These are phyloP conservation scores for Cryptosporidium felis DNA, from an alignment of 169 alveolate species.

Conservation along the genomic window DNA sequence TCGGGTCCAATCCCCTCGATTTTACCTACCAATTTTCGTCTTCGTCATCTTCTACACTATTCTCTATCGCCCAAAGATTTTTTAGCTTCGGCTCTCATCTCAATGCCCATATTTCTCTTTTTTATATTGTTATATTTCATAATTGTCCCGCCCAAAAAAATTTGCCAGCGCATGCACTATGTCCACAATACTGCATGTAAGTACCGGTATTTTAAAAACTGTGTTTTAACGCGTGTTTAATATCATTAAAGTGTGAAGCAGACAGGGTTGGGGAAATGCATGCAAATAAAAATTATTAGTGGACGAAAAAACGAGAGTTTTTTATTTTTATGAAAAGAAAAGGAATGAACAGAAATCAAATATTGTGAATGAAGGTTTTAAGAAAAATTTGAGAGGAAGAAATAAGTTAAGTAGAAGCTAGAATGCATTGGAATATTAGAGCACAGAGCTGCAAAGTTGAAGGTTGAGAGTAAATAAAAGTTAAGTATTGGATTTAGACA, in stretches of 20 bases:
- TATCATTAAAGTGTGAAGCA: no score
- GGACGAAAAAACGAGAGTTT: constrained; percentile 43
- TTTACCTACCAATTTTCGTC: not conserved
- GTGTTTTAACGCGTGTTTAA: constrained; percentile 17
- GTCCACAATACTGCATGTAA: constrained; percentile 51
- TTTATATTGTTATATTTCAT: not conserved
- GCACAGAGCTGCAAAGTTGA: not conserved
- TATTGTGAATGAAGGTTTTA: not conserved
- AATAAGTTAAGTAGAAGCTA: not conserved
- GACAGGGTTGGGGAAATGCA: no score
- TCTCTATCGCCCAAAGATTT: no score
- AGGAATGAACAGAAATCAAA: not conserved
- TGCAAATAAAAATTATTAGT: constrained; percentile 18
- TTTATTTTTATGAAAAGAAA: not conserved
- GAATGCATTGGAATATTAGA: not conserved
- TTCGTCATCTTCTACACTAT: not conserved
- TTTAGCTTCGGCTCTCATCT: no score
- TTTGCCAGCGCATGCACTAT: not conserved
- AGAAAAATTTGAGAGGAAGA: not conserved
- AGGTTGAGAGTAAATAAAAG: no score
- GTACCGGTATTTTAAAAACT: constrained; percentile 15
- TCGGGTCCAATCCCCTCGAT: not conserved
- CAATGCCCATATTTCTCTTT: no score
- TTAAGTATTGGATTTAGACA: no score
- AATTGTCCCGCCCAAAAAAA: not conserved